Conservation (phyloP, 257 asterid species). For the Ophiorrhiza pumila region DNA sequence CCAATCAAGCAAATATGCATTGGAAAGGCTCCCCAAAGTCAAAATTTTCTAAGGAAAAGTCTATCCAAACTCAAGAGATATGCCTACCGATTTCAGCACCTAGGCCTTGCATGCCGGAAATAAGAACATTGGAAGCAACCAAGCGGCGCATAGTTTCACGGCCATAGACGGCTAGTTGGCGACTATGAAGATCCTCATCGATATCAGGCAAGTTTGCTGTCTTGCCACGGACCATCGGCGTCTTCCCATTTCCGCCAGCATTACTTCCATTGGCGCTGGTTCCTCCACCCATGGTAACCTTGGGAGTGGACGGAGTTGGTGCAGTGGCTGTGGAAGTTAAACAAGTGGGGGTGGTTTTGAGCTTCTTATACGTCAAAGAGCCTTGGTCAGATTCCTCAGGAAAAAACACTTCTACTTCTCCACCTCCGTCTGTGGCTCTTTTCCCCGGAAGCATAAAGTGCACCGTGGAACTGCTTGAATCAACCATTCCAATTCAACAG, state of each 20-base stretch:
- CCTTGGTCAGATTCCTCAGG: not conserved
- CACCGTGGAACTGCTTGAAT: constrained; percentile 25
- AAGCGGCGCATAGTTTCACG: constrained; percentile 89
- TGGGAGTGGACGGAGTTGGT: not conserved
- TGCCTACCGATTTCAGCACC: constrained; percentile 80
- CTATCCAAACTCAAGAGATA: not conserved
- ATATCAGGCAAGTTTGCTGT: constrained; percentile 70
- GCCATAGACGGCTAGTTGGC: constrained; percentile 94
- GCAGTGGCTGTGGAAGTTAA: not conserved
- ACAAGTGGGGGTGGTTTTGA: not conserved
- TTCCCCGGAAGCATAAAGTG: constrained; percentile 37
- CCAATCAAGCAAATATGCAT: no score
- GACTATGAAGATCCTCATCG: constrained; percentile 96
- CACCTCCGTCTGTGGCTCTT: constrained; percentile 23
- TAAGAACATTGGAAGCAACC: constrained; percentile 74
- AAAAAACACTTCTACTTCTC: constrained; percentile 5
- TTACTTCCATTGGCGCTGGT: not conserved
- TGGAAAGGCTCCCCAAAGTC: not conserved
- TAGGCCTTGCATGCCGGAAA: constrained; percentile 89
- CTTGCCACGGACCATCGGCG: not conserved
- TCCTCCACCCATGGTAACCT: not conserved
- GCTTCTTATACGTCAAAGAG: constrained; percentile 6
- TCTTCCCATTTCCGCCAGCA: not conserved
- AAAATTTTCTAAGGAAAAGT: no score
- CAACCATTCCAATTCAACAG: constrained; percentile 21